Conservation (phyloP, 1,284 basidiomycete genomes). For the Trametes polyzona region DNA sequence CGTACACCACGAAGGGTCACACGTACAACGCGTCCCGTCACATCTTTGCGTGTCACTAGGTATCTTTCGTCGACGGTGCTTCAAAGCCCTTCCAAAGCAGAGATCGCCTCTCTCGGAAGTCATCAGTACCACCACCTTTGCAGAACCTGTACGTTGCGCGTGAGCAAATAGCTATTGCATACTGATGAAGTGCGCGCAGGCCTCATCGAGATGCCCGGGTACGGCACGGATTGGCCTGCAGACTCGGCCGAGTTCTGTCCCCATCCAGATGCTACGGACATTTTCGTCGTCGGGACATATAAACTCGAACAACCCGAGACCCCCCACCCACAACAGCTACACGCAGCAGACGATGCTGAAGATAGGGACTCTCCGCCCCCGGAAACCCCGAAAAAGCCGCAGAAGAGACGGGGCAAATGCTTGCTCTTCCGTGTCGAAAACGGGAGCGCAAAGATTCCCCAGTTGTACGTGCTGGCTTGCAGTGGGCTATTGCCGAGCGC, state of each 20-base stretch:
- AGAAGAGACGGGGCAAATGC: slow-evolving; percentile 65
- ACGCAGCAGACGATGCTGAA: slow-evolving; percentile 10
- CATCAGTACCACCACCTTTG: too few species aligned
- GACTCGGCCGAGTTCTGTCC: slow-evolving; percentile 92
- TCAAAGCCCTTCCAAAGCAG: too few species aligned
- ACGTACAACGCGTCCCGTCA: not conserved
- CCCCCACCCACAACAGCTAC: too few species aligned
- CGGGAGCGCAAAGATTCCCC: too few species aligned
- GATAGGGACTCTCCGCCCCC: slow-evolving; percentile 7
- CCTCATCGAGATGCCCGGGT: slow-evolving; percentile 23
- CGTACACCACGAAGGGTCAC: slow-evolving; percentile 7
- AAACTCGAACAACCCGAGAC: slow-evolving; percentile 61
- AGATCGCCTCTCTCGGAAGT: too few species aligned
- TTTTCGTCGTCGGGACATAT: slow-evolving; percentile 92
- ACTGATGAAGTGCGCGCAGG: not conserved
- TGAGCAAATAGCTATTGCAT: too few species aligned
- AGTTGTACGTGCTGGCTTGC: slow-evolving; percentile 18
- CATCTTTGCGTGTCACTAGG: not conserved
- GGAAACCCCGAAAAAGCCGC: slow-evolving; percentile 24
- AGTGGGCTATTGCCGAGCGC: not conserved
- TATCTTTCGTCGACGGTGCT: too few species aligned
- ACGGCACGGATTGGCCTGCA: slow-evolving; percentile 85
- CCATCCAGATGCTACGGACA: slow-evolving; percentile 52
- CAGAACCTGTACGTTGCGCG: too few species aligned
- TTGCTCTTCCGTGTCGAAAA: slow-evolving; percentile 60